Conservation (phyloP, 768 basidiomycete species). For the Tylopilus intermedius region DNA sequence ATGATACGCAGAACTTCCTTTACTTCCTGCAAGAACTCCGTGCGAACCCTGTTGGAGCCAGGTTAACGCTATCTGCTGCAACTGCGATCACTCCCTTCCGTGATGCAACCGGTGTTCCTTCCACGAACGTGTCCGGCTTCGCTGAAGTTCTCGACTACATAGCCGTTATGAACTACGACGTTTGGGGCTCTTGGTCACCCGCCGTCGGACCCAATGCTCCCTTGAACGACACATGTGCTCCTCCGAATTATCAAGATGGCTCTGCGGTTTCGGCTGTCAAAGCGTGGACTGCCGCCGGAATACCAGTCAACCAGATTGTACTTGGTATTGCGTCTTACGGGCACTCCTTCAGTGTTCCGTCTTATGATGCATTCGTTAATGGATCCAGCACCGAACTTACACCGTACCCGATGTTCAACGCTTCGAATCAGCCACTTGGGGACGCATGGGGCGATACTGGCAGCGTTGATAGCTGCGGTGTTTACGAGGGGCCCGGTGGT, state of each 20-base stretch:
- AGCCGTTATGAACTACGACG: conserved; percentile 62
- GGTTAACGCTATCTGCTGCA: conserved; percentile 68
- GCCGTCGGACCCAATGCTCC: conserved; percentile 78
- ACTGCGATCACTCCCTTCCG: conserved; percentile 62
- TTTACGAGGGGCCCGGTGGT: conserved; percentile 42
- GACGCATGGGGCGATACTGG: conserved; percentile 51
- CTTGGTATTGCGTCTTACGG: conserved; percentile 83
- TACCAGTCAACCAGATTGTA: conserved; percentile 65
- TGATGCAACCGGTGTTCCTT: conserved; percentile 53
- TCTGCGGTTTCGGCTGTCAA: conserved; percentile 71
- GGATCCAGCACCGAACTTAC: conserved; percentile 35
- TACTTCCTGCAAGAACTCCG: conserved; percentile 69
- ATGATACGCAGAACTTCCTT: conserved; percentile 77
- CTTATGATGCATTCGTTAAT: conserved; percentile 33
- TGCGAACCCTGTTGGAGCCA: conserved; percentile 41
- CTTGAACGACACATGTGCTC: conserved; percentile 67
- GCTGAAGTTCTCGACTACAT: conserved; percentile 65
- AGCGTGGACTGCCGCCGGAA: conserved; percentile 71
- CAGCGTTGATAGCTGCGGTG: conserved; percentile 52
- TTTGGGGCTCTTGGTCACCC: conserved; percentile 49
- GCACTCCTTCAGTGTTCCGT: conserved; percentile 56
- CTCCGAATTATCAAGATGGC: conserved; percentile 52
- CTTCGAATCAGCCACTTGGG: conserved; percentile 40
- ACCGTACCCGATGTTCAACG: conserved; percentile 48
- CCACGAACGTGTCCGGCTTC: conserved; percentile 66